A percentile compares a stretch with the other conserved stretches of the same genome.
phyloP scores from a whole-genome alignment of 108 stramenopile genomes.

The Nitzschia inconspicua region DNA sequence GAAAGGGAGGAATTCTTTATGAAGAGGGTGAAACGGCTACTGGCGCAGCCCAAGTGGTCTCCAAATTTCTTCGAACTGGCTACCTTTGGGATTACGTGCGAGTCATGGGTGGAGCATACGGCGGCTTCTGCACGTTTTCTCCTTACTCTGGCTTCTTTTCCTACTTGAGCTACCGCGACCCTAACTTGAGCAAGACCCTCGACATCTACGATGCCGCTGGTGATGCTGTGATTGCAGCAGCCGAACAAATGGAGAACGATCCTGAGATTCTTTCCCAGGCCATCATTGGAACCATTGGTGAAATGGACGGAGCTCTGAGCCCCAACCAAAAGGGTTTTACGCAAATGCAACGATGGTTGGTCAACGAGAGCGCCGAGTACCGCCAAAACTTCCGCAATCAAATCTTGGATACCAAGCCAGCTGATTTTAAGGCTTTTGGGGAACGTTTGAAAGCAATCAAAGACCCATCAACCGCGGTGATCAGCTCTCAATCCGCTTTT shows the following conservation, averaged over 20 bases:
- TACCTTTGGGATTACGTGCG: slow-evolving; percentile 94
- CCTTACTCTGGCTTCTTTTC: slow-evolving; percentile 77
- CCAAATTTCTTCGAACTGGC: slow-evolving; percentile 84
- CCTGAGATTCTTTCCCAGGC: slow-evolving; percentile 80
- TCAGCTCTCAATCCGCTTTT: slow-evolving; percentile 86
- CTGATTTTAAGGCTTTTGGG: slow-evolving; percentile 89
- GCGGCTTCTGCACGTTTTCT: slow-evolving; percentile 91
- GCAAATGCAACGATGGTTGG: slow-evolving; percentile 78
- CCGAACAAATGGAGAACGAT: slow-evolving; percentile 74
- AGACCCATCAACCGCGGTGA: slow-evolving; percentile 79
- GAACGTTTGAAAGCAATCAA: slow-evolving; percentile 78
- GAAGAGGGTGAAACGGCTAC: slow-evolving; percentile 78
- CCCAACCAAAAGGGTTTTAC: slow-evolving; percentile 85
- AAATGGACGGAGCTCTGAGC: slow-evolving; percentile 90
- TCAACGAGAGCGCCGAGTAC: slow-evolving; percentile 75
- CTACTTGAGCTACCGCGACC: slow-evolving; percentile 94
- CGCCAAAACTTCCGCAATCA: slow-evolving; percentile 87
- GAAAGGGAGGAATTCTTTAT: slow-evolving; percentile 86
- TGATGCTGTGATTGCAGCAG: slow-evolving; percentile 71
- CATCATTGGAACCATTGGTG: slow-evolving; percentile 91
- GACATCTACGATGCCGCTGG: slow-evolving; percentile 92
- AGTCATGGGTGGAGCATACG: slow-evolving; percentile 98
- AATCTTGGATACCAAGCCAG: slow-evolving; percentile 82
- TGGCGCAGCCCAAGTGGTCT: slow-evolving; percentile 76
- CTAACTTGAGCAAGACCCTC: slow-evolving; percentile 90